Conservation (phyloP, 2,329 filamentous ascomycete genomes). For the Ascochyta pisi region DNA sequence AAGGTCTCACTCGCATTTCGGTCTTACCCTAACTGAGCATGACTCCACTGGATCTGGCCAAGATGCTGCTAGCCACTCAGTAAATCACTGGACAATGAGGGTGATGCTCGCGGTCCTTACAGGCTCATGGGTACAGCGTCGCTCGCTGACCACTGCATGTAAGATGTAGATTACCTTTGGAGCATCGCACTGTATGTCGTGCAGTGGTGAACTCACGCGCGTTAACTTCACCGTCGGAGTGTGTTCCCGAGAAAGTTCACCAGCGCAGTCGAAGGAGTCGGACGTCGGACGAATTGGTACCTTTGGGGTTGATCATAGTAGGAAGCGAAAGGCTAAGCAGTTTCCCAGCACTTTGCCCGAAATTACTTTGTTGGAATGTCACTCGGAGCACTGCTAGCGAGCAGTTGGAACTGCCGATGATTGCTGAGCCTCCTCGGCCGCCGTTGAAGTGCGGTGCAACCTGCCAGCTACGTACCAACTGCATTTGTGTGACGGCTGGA, state of each 20-base stretch:
- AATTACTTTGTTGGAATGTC: constrained; percentile 22
- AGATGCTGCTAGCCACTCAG: not conserved
- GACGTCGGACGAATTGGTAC: constrained; percentile 7
- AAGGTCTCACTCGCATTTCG: constrained; percentile 7
- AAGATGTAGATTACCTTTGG: constrained; percentile 6
- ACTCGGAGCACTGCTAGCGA: constrained; percentile 1
- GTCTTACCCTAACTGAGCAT: constrained; percentile 7
- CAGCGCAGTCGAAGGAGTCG: constrained; percentile 1
- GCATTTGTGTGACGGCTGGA: constrained; percentile 33
- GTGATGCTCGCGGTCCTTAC: not conserved
- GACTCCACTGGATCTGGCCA: constrained; percentile 4
- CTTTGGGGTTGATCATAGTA: constrained; percentile 5
- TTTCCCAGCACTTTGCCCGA: constrained; percentile 13
- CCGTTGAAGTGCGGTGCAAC: constrained; percentile 10
- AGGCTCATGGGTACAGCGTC: constrained; percentile 5
- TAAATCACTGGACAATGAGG: constrained; percentile 4
- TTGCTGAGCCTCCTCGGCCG: constrained; percentile 19
- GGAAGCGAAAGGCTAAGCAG: constrained; percentile 8
- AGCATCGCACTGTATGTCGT: not conserved
- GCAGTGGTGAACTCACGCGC: not conserved
- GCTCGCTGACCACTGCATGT: constrained; percentile 8
- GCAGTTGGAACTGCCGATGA: constrained; percentile 17
- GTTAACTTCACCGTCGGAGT: not conserved
- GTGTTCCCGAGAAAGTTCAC: constrained; percentile 2
- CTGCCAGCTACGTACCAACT: constrained; percentile 20